These are phyloP conservation scores for Geranium brycei DNA, from an alignment of 345 rosid genomes.

Conservation along the genomic window DNA sequence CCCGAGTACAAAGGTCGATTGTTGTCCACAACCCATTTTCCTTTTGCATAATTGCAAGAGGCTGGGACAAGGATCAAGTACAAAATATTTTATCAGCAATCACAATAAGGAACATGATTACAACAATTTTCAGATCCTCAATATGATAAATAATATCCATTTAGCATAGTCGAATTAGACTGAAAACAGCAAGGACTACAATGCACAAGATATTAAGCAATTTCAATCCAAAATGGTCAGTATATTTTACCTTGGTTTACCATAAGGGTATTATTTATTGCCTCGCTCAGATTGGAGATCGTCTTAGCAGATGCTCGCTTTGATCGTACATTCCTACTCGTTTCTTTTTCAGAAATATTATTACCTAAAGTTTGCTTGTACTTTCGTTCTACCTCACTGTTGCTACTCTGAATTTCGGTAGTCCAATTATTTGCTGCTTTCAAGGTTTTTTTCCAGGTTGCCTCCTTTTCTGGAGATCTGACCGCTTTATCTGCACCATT, in stretches of 20 bases:
- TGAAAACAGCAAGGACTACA: neutral
- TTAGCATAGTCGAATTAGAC: too few species aligned
- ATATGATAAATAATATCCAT: too few species aligned
- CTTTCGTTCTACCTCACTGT: conserved; percentile 9
- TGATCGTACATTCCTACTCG: neutral
- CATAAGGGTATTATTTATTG: conserved; percentile 6
- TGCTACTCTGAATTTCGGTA: conserved; percentile 3
- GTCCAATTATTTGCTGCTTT: conserved; percentile 6
- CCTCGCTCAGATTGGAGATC: conserved; percentile 5
- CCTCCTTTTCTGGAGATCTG: conserved; percentile 6
- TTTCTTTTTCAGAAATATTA: conserved; percentile 11
- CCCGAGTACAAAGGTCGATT: conserved; percentile 58
- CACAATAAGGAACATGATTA: neutral
- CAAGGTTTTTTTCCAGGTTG: conserved; percentile 7
- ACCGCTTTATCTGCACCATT: conserved; percentile 6
- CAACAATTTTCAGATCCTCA: too few species aligned
- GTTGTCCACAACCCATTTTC: conserved; percentile 70
- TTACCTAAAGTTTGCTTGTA: conserved; percentile 2
- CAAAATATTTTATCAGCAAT: neutral
- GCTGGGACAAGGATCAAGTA: conserved; percentile 22
- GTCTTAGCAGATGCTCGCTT: conserved; percentile 1
- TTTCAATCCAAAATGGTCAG: too few species aligned
- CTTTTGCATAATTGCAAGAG: conserved; percentile 57
- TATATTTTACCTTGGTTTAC: neutral
- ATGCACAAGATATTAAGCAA: neutral